Base-by-base conservation (phyloP, 305 asterid species). In the Plantago lanceolata region DNA sequence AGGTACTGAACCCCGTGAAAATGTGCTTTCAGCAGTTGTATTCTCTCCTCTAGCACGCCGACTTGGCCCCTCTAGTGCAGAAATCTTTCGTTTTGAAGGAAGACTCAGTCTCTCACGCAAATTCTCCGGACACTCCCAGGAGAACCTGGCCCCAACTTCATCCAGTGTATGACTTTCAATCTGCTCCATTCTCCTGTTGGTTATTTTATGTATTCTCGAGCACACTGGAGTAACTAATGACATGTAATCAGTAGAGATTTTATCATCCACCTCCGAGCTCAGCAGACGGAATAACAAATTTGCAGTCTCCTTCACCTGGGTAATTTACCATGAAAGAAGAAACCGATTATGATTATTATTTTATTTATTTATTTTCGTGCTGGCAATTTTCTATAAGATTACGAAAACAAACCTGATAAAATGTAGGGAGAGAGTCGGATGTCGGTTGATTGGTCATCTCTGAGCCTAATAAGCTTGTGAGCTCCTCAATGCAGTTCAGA, bases 111-210 rank as follows among this genome's bases (percentile, higher is more conserved):
- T 81, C 72, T 88, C 89, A 9, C 95, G 91, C 73, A 88, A 63
- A 82, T 79, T 89, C 82, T 92, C 98, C 9, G 99, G 97, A 66
- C 94, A 89, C 61, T 93, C 99, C 99, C 99, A 93, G 35, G 69
- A 69, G 76, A 84, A 93, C 62, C 72, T 80, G 59, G 82, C 84
- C 61, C 82, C 94, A 62, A 81, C 72, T 58, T 76, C 94, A 70
- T 78, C 84, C 57, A 76, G 68, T 71, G 66, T 73, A 68, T 64
- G 67, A 66, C 83, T 86, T 61, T 80, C 89, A 43, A 80, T 79
- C 70, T 78, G 77, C 61, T 82, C 87, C 67, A 72, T 48, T 64
- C 82, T 78, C 59, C 80, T 69, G 67, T 83, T 86, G 12, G 78
- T 68, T 64, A 87, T 64, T 71, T 63, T 81, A 61, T 68, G 81